Conservation (phyloP, 108 stramenopile genomes). For the Nitzschia sp. region DNA sequence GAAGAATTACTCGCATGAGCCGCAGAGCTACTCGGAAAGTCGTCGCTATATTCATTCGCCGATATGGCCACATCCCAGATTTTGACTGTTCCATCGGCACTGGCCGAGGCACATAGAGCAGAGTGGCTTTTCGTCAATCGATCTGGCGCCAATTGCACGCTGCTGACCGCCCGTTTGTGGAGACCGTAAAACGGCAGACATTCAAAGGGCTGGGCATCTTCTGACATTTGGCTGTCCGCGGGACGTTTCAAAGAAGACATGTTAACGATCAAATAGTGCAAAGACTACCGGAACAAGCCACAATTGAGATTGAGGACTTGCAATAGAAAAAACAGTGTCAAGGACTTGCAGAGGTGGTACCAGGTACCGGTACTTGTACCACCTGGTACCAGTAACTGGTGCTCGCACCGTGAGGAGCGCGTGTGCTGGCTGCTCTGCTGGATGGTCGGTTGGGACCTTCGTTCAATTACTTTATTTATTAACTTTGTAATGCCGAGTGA, state of each 20-base stretch:
- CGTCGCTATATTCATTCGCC: neutral
- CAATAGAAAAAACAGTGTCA: too few relatives aligned
- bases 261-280: too few relatives aligned
- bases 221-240: neutral
- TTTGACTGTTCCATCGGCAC: conserved; percentile 77
- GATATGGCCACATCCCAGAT: conserved; percentile 63
- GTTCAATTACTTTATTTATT: too few relatives aligned
- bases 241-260: neutral
- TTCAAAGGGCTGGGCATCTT: conserved; percentile 39
- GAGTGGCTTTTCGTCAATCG: conserved; percentile 31
- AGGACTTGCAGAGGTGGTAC: too few relatives aligned
- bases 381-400: too few relatives aligned
- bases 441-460: too few relatives aligned
- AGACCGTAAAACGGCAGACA: conserved; percentile 72
- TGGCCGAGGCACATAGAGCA: conserved; percentile 68
- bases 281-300: too few relatives aligned
- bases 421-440: too few relatives aligned
- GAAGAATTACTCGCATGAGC: conserved; percentile 13
- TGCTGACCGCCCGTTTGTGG: conserved; percentile 82
- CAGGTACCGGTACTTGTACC: too few relatives aligned
- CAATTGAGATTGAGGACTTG: too few relatives aligned
- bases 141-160: conserved; percentile 66
- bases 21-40: neutral
- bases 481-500: too few relatives aligned
- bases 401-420: too few relatives aligned